Evolutionary conservation across 768 basidiomycete species (phyloP).

Genomic region (Trametes maxima): DNA sequence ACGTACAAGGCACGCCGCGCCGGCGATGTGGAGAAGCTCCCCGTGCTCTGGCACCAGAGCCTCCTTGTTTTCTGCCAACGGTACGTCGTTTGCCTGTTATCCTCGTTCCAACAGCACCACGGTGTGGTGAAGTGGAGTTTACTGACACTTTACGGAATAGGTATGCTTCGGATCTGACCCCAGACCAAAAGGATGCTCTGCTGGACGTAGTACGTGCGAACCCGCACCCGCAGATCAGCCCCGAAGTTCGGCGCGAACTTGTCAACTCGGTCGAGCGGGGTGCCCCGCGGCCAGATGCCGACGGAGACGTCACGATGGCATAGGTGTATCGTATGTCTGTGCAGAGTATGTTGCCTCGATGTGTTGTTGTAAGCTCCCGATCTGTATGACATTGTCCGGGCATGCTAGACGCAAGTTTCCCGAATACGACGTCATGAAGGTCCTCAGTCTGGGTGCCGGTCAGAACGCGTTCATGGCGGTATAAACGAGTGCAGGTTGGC

Average conservation of each 20-base stretch:
- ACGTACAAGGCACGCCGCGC: slow-evolving; percentile 74
- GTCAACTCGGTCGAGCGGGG: slow-evolving; percentile 86
- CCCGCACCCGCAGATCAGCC: slow-evolving; percentile 83
- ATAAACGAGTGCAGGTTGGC: too few species aligned
- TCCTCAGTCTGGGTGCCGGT: too few species aligned
- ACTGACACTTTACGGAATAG: slow-evolving; percentile 41
- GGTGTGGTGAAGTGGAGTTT: not conserved
- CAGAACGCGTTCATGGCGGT: too few species aligned
- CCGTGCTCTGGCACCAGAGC: slow-evolving; percentile 99
- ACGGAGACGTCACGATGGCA: slow-evolving; percentile 49
- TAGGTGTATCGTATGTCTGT: not conserved
- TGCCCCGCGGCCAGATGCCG: slow-evolving; percentile 66
- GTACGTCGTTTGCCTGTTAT: slow-evolving; percentile 41
- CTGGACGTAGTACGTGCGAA: slow-evolving; percentile 88
- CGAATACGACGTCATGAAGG: too few species aligned
- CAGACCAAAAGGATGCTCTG: slow-evolving; percentile 97
- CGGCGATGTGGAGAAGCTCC: slow-evolving; percentile 77
- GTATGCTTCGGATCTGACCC: slow-evolving; percentile 91
- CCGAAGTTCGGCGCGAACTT: slow-evolving; percentile 89
- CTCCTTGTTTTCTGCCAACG: slow-evolving; percentile 92
- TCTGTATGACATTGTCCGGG: not conserved
- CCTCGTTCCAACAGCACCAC: too few species aligned
- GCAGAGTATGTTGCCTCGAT: not conserved
- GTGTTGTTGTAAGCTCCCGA: slow-evolving; percentile 5
- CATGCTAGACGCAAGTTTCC: too few species aligned